Percentiles rank a stretch among this genome's conserved stretches.
phyloP scores from a whole-genome alignment of 345 rosid species.

The Brassica napus region DNA sequence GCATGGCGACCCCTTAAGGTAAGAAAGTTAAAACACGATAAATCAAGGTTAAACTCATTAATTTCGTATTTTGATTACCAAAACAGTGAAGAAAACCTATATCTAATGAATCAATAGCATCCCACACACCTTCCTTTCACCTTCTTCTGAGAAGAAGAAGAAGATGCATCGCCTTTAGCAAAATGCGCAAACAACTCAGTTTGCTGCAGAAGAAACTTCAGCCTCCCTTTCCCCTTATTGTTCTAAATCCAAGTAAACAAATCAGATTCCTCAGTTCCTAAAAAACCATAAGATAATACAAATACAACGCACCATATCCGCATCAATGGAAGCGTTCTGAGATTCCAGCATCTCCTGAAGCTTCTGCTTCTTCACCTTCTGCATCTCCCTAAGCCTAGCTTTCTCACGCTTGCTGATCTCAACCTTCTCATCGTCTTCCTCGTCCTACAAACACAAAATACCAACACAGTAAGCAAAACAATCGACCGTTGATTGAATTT shows the following conservation, averaged over 20 bases:
- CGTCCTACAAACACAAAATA: background rate
- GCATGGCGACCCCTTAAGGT: constrained; percentile 90
- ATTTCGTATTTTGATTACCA: background rate
- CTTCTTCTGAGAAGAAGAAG: constrained; percentile 70
- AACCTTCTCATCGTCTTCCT: background rate
- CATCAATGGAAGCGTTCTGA: constrained; percentile 91
- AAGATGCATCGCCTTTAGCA: constrained; percentile 80
- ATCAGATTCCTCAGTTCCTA: background rate
- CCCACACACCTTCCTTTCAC: constrained; percentile 74
- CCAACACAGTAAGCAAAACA: constrained; percentile 1
- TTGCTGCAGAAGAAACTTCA: constrained; percentile 92
- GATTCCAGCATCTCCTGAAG: constrained; percentile 87
- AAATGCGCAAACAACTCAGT: constrained; percentile 97
- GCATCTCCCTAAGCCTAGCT: constrained; percentile 56
- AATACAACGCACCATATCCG: constrained; percentile 68
- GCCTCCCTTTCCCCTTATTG: constrained; percentile 80
- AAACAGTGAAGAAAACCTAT: background rate
- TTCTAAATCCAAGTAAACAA: constrained; percentile 47
- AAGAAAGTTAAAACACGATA: constrained; percentile 4
- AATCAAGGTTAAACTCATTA: constrained; percentile 2
- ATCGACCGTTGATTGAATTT: background rate
- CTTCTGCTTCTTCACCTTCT: constrained; percentile 83
- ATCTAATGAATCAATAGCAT: background rate
- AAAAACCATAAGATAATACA: background rate
- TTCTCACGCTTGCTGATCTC: background rate